These are phyloP conservation scores for Entonaema liquescens DNA, from an alignment of 495 filamentous ascomycete species.

Conservation along the genomic window DNA sequence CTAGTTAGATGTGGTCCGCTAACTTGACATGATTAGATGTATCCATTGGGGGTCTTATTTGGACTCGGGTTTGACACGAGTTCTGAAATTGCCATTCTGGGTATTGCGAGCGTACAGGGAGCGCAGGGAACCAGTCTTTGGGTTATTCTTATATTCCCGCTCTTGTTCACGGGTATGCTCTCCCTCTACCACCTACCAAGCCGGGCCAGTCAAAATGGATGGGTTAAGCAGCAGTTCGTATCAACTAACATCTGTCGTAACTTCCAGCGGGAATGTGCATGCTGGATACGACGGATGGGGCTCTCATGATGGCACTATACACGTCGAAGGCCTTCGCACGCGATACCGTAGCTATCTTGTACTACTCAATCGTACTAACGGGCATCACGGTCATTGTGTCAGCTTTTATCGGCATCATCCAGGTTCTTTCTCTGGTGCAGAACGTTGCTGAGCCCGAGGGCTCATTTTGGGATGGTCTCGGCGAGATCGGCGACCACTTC, in stretches of 20 bases:
- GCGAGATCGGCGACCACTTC: constrained; percentile 77
- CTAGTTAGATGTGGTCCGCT: background rate
- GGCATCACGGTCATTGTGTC: constrained; percentile 88
- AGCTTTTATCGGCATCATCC: constrained; percentile 83
- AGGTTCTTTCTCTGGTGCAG: constrained; percentile 78
- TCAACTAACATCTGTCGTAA: background rate
- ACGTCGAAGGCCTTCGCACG: constrained; percentile 75
- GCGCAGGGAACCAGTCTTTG: constrained; percentile 87
- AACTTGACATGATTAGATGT: constrained; percentile 63
- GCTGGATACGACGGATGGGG: constrained; percentile 88
- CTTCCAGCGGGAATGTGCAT: constrained; percentile 85
- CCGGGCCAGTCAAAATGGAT: no score
- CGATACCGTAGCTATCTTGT: constrained; percentile 86
- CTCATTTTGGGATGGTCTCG: constrained; percentile 86
- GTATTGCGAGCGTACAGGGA: constrained; percentile 86
- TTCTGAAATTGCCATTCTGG: constrained; percentile 90
- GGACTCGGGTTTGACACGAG: constrained; percentile 96
- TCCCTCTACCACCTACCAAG: background rate
- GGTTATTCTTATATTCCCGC: constrained; percentile 92
- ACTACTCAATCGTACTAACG: constrained; percentile 93
- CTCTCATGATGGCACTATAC: constrained; percentile 95
- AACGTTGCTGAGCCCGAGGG: constrained; percentile 78
- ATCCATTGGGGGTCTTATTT: constrained; percentile 88
- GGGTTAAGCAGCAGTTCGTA: background rate
- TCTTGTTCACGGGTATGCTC: constrained; percentile 81